Conservation (phyloP, 2,329 filamentous ascomycete genomes). For the Pseudofabraea citricarpa region DNA sequence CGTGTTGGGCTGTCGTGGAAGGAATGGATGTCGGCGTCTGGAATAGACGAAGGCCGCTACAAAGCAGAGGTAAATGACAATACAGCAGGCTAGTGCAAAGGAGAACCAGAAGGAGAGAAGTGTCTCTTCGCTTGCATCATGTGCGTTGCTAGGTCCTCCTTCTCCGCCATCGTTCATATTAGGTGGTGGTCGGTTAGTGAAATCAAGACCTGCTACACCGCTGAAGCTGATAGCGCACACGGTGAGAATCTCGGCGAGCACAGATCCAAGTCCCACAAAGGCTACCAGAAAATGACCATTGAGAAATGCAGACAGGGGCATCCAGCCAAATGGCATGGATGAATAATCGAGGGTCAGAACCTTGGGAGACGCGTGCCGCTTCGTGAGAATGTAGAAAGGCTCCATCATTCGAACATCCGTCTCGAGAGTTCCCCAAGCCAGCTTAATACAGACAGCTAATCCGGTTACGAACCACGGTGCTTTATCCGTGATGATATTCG, state of each 20-base stretch:
- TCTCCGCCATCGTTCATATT: neutral
- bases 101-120: conserved; percentile 61
- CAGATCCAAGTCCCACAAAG: conserved; percentile 63
- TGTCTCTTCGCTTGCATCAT: conserved; percentile 55
- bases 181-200: conserved; percentile 32
- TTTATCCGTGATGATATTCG: conserved; percentile 51
- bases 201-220: conserved; percentile 58
- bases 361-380: conserved; percentile 58
- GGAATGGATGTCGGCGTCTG: conserved; percentile 62
- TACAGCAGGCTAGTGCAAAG: conserved; percentile 54
- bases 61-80: conserved; percentile 52
- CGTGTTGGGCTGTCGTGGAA: conserved; percentile 74
- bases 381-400: conserved; percentile 66
- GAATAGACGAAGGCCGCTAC: conserved; percentile 56
- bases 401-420: conserved; percentile 68
- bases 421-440: conserved; percentile 65
- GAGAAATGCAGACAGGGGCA: conserved; percentile 55
- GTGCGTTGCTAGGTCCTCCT: conserved; percentile 7
- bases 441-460: conserved; percentile 61
- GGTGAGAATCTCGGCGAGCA: conserved; percentile 70
- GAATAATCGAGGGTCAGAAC: conserved; percentile 70
- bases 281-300: conserved; percentile 64
- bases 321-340: conserved; percentile 62
- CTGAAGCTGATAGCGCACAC: conserved; percentile 63
- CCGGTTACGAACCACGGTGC: conserved; percentile 62